phyloP scores from a whole-genome alignment of 129 eudicot species.

The Gnaphalium uliginosum region DNA sequence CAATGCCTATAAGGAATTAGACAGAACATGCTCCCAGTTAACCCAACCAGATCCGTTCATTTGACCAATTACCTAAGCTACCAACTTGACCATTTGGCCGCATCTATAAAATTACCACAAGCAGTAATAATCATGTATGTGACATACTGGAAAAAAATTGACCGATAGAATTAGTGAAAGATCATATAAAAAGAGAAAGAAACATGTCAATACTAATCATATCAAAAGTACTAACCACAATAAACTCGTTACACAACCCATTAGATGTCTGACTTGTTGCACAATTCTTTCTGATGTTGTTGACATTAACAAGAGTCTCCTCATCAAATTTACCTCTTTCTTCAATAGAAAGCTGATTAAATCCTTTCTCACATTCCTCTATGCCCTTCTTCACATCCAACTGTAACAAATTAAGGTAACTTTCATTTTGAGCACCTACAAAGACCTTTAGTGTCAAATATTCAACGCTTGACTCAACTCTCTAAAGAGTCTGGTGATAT shows the following conservation, averaged over 20 bases:
- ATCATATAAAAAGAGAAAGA: neutral
- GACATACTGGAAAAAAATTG: neutral
- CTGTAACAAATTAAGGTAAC: neutral
- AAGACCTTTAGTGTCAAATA: neutral
- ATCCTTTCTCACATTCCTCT: slow-evolving; percentile 1
- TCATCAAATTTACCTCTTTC: slow-evolving; percentile 25
- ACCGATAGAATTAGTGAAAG: neutral
- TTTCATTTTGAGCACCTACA: neutral
- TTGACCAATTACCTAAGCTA: neutral
- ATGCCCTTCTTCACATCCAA: slow-evolving; percentile 1
- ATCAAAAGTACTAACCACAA: slow-evolving; percentile 19
- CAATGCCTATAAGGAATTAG: too few relatives aligned
- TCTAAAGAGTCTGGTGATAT: neutral
- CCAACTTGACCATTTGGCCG: neutral
- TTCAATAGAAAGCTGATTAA: slow-evolving; percentile 17
- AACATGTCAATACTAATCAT: neutral
- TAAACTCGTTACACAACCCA: neutral
- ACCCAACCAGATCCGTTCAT: too few relatives aligned
- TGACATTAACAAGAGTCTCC: slow-evolving; percentile 24
- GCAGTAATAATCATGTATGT: neutral
- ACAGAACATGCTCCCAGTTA: too few relatives aligned
- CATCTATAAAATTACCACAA: neutral
- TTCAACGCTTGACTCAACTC: neutral
- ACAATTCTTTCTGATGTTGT: slow-evolving; percentile 20
- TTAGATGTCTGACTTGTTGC: slow-evolving; percentile 11